These are phyloP conservation scores for Nectriaceae sp. DNA, from an alignment of 2,329 filamentous ascomycete species.

Conservation along the genomic window DNA sequence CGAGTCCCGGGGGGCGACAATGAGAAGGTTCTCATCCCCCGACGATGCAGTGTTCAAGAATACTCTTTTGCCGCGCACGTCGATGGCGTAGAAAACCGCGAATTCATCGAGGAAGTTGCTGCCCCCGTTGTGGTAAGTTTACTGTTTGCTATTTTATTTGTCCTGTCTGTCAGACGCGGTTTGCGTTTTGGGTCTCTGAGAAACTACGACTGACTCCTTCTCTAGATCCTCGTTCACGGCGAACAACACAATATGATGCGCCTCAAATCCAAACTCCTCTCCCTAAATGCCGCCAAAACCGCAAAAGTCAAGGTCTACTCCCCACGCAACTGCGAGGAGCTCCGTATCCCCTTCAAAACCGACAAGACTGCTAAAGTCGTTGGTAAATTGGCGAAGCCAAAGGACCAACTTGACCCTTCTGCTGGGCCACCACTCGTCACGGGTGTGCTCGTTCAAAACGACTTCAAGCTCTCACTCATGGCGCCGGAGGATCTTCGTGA, in stretches of 20 bases:
- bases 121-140: slow-evolving; percentile 86
- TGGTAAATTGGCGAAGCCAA: slow-evolving; percentile 72
- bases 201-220: slow-evolving; percentile 10
- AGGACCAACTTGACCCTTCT: slow-evolving; percentile 14
- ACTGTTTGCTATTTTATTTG: background rate
- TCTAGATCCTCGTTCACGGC: slow-evolving; percentile 89
- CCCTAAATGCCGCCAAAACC: slow-evolving; percentile 81
- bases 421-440: slow-evolving; percentile 62
- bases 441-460: slow-evolving; percentile 93
- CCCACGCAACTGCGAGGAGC: slow-evolving; percentile 91
- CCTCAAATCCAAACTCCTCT: slow-evolving; percentile 89
- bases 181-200: no score
- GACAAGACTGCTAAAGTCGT: slow-evolving; percentile 97
- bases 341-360: slow-evolving; percentile 91
- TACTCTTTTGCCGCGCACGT: slow-evolving; percentile 97
- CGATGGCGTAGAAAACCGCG: slow-evolving; percentile 91
- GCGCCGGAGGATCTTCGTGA: slow-evolving; percentile 93
- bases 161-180: no score
- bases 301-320: slow-evolving; percentile 90
- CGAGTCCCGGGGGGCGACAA: slow-evolving; percentile 66
- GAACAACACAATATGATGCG: slow-evolving; percentile 99
- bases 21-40: slow-evolving; percentile 89
- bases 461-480: slow-evolving; percentile 97
- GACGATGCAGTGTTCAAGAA: slow-evolving; percentile 90
- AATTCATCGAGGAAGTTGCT: slow-evolving; percentile 93